Evolutionary conservation across 225 moss, liverwort and hornwort genomes (phyloP), one percentile per base, ranked within the genome.

Genomic region (Bryum argenteum): DNA sequence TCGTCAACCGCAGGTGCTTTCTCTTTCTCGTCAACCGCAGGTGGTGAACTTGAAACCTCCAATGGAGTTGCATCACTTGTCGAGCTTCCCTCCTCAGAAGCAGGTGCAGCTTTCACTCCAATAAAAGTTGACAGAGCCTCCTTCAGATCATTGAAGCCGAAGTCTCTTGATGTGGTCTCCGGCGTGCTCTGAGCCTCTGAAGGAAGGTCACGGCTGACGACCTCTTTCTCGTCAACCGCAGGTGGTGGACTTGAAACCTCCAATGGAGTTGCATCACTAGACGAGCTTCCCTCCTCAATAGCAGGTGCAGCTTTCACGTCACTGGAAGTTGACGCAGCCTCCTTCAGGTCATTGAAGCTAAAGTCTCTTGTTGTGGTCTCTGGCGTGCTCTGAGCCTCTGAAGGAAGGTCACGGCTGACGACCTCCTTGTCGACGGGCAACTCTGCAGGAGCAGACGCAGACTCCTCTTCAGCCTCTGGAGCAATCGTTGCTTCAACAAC

Each of bases 161-260:
- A 63, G 37, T 77, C 81, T 77, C 64, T 72, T 37, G 69, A 68
- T 63, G 28, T 43, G 12, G 44, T 58, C 43, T 72, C 62, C 50
- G 58, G 42, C 2, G 11, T 33, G 19, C n/a, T 33, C 58, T 71
- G 71, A 67, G n/a, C 21, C 63, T 67, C 67, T 21, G 18, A 37
- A 60, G 65, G 18, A 38, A 65, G 53, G 16, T 80, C 75, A 65
- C 23, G 53, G 45, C 53, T 65, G 39, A 12, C 62, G 24, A 47
- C 8, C 48, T 63, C 54, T 39, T 62, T 20, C 41, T 56, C 63
- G 26, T 71, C 59, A 67, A 21, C 58, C 21, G 58, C 67, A 65
- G 84, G 71, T 58, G 74, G 71, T 59, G 78, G 60, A 75, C 67
- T 76, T 64, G 78, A 75, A 78, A 39, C 38, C 19, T 76, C 63